phyloP scores from a whole-genome alignment of 2,329 filamentous ascomycete species.

The Arthrobotrys iridis region DNA sequence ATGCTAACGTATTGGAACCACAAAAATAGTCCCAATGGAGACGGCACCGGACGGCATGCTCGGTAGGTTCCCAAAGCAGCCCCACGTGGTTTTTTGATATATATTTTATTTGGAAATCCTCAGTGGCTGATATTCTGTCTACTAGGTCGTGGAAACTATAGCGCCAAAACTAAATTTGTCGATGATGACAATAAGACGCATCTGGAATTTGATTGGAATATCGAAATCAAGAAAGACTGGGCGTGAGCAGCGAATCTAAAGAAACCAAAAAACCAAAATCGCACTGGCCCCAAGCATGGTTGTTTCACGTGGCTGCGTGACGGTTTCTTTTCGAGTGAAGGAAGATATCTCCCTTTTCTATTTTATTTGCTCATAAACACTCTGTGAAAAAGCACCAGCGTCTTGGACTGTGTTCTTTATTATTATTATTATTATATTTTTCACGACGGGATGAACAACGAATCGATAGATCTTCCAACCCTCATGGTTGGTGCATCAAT shows the following conservation, averaged over 20 bases:
- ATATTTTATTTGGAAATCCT: no score
- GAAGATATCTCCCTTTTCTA: no score
- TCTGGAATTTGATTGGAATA: conserved; percentile 92
- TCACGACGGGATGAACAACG: conserved; percentile 11
- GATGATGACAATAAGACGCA: conserved; percentile 94
- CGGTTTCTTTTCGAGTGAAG: no score
- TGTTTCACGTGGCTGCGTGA: not conserved
- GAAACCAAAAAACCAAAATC: not conserved
- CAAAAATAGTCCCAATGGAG: conserved; percentile 82
- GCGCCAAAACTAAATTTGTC: conserved; percentile 86
- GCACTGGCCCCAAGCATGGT: not conserved
- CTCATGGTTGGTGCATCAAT: no score
- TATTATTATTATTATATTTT: no score
- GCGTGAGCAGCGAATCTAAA: not conserved
- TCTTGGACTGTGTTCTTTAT: not conserved
- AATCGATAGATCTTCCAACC: not conserved
- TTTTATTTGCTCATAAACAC: no score
- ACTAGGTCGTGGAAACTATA: conserved; percentile 82
- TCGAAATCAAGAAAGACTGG: conserved; percentile 98
- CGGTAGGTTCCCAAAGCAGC: not conserved
- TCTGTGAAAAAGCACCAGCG: not conserved
- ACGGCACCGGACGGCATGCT: conserved; percentile 93
- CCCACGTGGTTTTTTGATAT: not conserved
- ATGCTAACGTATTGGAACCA: not conserved
- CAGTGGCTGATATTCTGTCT: not conserved